phyloP scores from a whole-genome alignment of 257 asterid genomes.

The Cordia subcordata region DNA sequence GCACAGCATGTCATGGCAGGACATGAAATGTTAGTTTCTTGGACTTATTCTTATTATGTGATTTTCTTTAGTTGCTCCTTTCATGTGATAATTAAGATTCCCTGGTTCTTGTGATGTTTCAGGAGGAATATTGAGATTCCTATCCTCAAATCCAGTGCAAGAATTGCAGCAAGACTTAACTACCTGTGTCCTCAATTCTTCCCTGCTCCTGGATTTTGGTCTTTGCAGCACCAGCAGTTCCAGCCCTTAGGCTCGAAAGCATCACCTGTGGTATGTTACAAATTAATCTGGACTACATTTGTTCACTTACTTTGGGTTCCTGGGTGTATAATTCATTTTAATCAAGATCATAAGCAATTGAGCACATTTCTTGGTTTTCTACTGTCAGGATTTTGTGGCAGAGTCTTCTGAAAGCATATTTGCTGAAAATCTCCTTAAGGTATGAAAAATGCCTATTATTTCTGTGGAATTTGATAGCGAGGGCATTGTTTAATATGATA shows the following conservation, averaged over 20 bases:
- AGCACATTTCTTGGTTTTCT: constrained; percentile 16
- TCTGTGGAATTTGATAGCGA: too few relatives aligned
- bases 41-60: neutral
- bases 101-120: constrained; percentile 24
- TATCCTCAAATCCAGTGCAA: constrained; percentile 76
- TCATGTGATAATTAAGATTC: constrained; percentile 4
- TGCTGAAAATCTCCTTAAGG: constrained; percentile 98
- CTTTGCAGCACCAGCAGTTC: constrained; percentile 31
- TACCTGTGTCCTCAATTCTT: constrained; percentile 84
- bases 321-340: constrained; percentile 1
- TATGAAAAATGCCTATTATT: constrained; percentile 13
- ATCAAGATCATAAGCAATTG: constrained; percentile 3
- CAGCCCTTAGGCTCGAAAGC: constrained; percentile 22
- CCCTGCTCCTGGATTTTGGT: constrained; percentile 93
- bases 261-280: constrained; percentile 36
- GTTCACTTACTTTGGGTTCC: neutral
- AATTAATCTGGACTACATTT: neutral
- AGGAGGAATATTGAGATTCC: constrained; percentile 93
- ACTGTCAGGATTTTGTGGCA: constrained; percentile 44
- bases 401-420: constrained; percentile 34
- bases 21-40: constrained; percentile 67
- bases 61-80: neutral
- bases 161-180: constrained; percentile 79
- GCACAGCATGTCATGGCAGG: constrained; percentile 99
- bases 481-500: neutral